A percentile compares a stretch with the other conserved stretches of the same genome.
Conservation (phyloP, 768 basidiomycete species). For the Coprinopsis strossmayeri region DNA sequence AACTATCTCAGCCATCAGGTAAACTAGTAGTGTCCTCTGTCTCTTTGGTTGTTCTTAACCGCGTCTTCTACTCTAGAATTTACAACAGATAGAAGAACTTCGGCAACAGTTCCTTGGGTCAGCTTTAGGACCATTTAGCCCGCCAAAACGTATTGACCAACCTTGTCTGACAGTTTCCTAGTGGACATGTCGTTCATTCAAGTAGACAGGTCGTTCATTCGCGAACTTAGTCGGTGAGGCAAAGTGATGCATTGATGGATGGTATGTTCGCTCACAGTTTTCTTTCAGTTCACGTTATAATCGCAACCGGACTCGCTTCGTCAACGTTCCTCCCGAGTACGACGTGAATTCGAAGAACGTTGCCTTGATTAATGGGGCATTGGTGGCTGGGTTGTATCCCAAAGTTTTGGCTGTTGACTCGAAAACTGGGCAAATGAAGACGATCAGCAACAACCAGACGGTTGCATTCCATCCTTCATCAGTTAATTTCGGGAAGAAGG, state of each 20-base stretch:
- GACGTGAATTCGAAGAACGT: constrained; percentile 64
- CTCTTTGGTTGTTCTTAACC: no score
- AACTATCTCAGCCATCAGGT: constrained; percentile 85
- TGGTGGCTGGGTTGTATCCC: constrained; percentile 86
- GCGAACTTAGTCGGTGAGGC: constrained; percentile 60
- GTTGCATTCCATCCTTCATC: constrained; percentile 87
- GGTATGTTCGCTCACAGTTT: no score
- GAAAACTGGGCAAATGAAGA: constrained; percentile 58
- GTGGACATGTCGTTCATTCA: constrained; percentile 83
- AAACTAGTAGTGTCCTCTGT: constrained; percentile 17
- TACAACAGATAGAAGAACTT: constrained; percentile 94
- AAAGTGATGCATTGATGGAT: no score
- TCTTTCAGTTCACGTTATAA: constrained; percentile 68
- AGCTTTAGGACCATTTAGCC: constrained; percentile 12
- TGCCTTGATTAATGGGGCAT: constrained; percentile 68
- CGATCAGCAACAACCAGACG: constrained; percentile 74
- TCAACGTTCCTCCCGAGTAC: constrained; percentile 62
- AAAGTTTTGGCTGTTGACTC: constrained; percentile 76
- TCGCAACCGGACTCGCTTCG: constrained; percentile 69
- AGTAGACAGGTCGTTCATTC: constrained; percentile 56
- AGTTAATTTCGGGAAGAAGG: constrained; percentile 72
- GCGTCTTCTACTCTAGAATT: constrained; percentile 43
- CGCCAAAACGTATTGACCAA: constrained; percentile 4
- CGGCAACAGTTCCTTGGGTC: constrained; percentile 84
- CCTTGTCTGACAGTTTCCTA: constrained; percentile 51